A percentile compares a stretch with the other conserved stretches of the same genome.
These are phyloP conservation scores for Ceratobasidium sp. DNA, from an alignment of 1,284 basidiomycete species.

Conservation along the genomic window DNA sequence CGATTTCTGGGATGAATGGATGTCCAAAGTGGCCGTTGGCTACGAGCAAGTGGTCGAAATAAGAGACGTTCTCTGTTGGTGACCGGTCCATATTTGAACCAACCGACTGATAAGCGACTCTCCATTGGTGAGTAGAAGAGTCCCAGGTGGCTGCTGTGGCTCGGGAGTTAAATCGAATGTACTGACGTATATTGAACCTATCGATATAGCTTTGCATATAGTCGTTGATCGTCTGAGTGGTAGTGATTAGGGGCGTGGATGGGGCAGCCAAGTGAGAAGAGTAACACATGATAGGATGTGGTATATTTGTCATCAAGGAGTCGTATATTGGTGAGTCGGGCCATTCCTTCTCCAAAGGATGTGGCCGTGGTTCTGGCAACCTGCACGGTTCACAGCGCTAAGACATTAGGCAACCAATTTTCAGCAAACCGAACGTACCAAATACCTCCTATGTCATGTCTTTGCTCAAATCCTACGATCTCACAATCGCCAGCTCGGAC, in stretches of 20 bases:
- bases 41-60: slow-evolving; percentile 68
- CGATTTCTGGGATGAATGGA: slow-evolving; percentile 64
- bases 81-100: not conserved
- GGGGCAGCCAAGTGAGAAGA: slow-evolving; percentile 68
- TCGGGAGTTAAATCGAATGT: slow-evolving; percentile 57
- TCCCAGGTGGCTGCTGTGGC: slow-evolving; percentile 49
- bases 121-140: slow-evolving; percentile 53
- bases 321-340: slow-evolving; percentile 77
- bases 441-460: slow-evolving; percentile 70
- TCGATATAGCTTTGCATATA: slow-evolving; percentile 68
- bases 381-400: too few relatives aligned
- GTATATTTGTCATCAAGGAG: slow-evolving; percentile 74
- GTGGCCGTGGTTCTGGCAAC: slow-evolving; percentile 10
- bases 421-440: slow-evolving; percentile 58
- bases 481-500: slow-evolving; percentile 67
- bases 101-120: slow-evolving; percentile 26
- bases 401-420: not conserved
- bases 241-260: slow-evolving; percentile 69
- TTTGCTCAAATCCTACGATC: slow-evolving; percentile 63
- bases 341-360: slow-evolving; percentile 54
- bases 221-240: slow-evolving; percentile 59
- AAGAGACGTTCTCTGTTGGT: slow-evolving; percentile 18
- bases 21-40: slow-evolving; percentile 74
- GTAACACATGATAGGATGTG: slow-evolving; percentile 75
- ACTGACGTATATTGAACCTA: slow-evolving; percentile 60